Base-by-base conservation (phyloP, 495 filamentous ascomycete species). In the Talaromyces proteolyticus region DNA sequence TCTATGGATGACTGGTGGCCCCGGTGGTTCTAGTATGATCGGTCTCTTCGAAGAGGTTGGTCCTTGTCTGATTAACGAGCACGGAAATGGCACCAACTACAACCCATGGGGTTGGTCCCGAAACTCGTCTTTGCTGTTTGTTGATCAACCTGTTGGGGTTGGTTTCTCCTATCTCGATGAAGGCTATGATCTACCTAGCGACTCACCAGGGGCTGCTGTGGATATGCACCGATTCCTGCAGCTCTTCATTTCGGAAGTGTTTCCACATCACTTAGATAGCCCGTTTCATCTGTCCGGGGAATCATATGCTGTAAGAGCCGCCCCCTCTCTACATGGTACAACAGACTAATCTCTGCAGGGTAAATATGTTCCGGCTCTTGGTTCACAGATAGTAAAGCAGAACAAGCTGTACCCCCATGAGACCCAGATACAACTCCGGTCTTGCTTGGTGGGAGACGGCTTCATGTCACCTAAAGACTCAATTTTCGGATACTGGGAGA, bases 1-100 rank as follows among this genome's bases (percentile, higher is more conserved):
- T 0, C 67, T 81, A 7, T 84, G 79, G 80, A 73, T 82, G 60
- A 84, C 74, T 2, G 73, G 73, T 22, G 74, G 74, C 2, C 74
- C 74, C 7, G 74, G 74, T 2, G 52, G 53, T 5, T 68, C 66
- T 1, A 63, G 60, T 36, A 64, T 73, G 62, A 44, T 73, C 37
- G 70, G 69, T 1, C 52, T 70, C 0, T 65, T 70, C 38, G 23
- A 60, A 20, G 67, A 69, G 46, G 25, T 57, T 7, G 73, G 73
- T 2, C 73, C 73, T 8, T 77, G 73, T 51, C 57, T 67, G 0
- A 53, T 76, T 20, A 70, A 72, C 44, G 49, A 60, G n/a, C 43
- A 69, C 47, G 62, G 63, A 0, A 67, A 72, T 41, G 62, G 65
- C 7, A 70, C 69, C 2, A 54, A 59, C 24, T 57, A 70, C 26